Percentiles rank a stretch among this genome's conserved stretches.
phyloP scores from a whole-genome alignment of 306 rosid genomes.

The Potentilla sterilis region DNA sequence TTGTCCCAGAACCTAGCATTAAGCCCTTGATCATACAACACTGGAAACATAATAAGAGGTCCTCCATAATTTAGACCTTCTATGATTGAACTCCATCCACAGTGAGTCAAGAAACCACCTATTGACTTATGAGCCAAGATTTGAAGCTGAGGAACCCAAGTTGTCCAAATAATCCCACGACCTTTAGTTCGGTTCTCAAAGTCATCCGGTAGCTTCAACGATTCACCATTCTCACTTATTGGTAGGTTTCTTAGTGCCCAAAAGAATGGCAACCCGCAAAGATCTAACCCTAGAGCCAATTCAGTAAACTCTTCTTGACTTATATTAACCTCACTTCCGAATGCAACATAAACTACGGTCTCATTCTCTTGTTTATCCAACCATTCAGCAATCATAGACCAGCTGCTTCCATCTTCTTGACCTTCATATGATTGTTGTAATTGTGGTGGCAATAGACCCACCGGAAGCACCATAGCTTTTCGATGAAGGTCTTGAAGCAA shows the following conservation, averaged over 20 bases:
- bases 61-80: neutral
- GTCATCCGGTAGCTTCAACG: slow-evolving; percentile 39
- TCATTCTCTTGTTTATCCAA: slow-evolving; percentile 22
- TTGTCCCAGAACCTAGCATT: slow-evolving; percentile 29
- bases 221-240: neutral
- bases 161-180: slow-evolving; percentile 41
- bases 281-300: slow-evolving; percentile 51
- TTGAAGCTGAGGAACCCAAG: slow-evolving; percentile 52
- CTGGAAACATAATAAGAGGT: neutral
- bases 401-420: slow-evolving; percentile 8
- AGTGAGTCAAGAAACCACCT: neutral
- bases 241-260: slow-evolving; percentile 46
- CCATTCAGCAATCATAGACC: slow-evolving; percentile 21
- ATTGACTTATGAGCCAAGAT: neutral
- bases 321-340: slow-evolving; percentile 42
- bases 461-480: slow-evolving; percentile 5
- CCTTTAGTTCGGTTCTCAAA: slow-evolving; percentile 44
- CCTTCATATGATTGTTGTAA: neutral
- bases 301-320: slow-evolving; percentile 28
- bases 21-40: slow-evolving; percentile 24
- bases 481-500: slow-evolving; percentile 3
- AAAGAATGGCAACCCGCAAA: slow-evolving; percentile 46
- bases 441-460: slow-evolving; percentile 29
- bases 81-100: neutral
- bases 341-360: slow-evolving; percentile 52